Conservation (phyloP, 306 rosid genomes). For the Carpinus fangiana region DNA sequence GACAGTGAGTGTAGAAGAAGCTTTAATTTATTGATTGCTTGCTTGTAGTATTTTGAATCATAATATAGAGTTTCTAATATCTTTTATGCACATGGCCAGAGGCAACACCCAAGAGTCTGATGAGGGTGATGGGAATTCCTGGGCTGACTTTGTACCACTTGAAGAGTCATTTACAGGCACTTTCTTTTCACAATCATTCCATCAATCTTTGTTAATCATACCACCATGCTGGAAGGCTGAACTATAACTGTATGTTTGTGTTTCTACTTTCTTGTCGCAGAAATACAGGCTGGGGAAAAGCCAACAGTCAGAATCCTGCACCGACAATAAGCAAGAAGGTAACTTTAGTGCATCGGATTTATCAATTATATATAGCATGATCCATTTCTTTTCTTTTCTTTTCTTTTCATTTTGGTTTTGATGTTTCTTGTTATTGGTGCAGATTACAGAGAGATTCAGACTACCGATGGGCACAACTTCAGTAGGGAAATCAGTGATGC, state of each 20-base stretch:
- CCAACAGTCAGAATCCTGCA: slow-evolving; percentile 55
- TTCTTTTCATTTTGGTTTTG: slow-evolving; percentile 16
- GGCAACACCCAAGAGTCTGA: slow-evolving; percentile 94
- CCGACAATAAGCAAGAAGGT: slow-evolving; percentile 71
- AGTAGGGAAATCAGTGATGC: slow-evolving; percentile 49
- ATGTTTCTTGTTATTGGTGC: slow-evolving; percentile 27
- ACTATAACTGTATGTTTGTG: slow-evolving; percentile 20
- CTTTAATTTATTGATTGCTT: neutral
- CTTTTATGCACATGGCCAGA: slow-evolving; percentile 48
- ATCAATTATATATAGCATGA: slow-evolving; percentile 20
- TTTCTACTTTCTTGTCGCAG: slow-evolving; percentile 40
- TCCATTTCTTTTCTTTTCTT: slow-evolving; percentile 18
- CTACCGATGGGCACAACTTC: slow-evolving; percentile 46
- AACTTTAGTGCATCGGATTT: slow-evolving; percentile 19
- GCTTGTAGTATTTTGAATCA: neutral
- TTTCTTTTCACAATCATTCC: slow-evolving; percentile 26
- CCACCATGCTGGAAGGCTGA: slow-evolving; percentile 2
- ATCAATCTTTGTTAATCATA: slow-evolving; percentile 4
- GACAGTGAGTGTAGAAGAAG: slow-evolving; percentile 60
- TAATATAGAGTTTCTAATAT: slow-evolving; percentile 10
- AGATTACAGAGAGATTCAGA: slow-evolving; percentile 58
- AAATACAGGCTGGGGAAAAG: slow-evolving; percentile 88
- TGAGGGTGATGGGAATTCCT: slow-evolving; percentile 85
- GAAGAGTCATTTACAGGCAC: slow-evolving; percentile 98
- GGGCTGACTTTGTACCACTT: slow-evolving; percentile 94